Evolutionary conservation across 441 rosid genomes (phyloP).

Genomic region (Corymbia calophylla): DNA sequence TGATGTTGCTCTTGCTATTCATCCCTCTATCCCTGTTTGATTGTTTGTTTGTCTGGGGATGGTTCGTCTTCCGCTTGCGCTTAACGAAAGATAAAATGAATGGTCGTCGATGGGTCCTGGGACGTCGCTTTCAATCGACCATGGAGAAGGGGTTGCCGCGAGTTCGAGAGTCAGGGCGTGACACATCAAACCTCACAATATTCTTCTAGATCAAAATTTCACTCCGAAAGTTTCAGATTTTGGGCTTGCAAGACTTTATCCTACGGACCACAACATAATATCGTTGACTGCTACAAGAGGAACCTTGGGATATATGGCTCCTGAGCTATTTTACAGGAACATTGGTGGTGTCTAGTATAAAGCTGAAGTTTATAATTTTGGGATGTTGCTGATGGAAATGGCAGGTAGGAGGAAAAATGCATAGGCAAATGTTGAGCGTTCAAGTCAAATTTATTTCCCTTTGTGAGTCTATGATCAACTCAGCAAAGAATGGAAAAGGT

Average conservation of each 20-base stretch:
- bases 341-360: neutral
- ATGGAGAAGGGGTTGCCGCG: too few species aligned
- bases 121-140: too few species aligned
- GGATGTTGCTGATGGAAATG: neutral
- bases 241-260: neutral
- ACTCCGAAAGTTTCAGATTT: neutral
- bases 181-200: neutral
- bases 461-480: neutral
- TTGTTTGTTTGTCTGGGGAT: too few species aligned
- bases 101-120: too few species aligned
- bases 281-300: neutral
- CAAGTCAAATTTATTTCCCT: neutral
- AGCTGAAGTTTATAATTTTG: neutral
- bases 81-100: too few species aligned
- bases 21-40: too few species aligned
- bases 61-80: too few species aligned
- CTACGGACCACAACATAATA: rapidly evolving
- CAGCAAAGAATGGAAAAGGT: rapidly evolving
- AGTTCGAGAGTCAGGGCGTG: too few species aligned
- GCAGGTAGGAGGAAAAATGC: rapidly evolving
- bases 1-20: too few species aligned
- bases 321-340: neutral
- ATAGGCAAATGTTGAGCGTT: neutral
- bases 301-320: neutral
- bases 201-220: neutral